Conservation (phyloP, 495 filamentous ascomycete species). For the Neurospora intermedia region DNA sequence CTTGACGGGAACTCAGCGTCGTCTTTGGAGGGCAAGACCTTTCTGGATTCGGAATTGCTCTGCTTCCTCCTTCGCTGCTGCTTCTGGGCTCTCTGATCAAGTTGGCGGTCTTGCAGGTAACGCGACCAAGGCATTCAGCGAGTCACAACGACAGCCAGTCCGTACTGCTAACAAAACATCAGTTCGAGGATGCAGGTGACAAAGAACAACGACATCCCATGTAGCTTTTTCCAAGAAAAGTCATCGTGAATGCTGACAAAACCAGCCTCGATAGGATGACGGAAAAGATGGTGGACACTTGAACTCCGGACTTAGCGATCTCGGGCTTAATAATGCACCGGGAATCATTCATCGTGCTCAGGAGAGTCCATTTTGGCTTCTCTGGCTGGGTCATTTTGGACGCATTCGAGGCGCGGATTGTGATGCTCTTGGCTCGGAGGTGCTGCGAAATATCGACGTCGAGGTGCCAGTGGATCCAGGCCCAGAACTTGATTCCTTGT, state of each 20-base stretch:
- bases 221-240: slow-evolving; percentile 3
- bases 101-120: slow-evolving; percentile 26
- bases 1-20: slow-evolving; percentile 13
- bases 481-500: slow-evolving; percentile 9
- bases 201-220: background rate
- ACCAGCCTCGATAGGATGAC: slow-evolving; percentile 7
- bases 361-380: slow-evolving; percentile 2
- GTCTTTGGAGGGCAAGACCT: slow-evolving; percentile 3
- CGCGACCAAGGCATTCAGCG: slow-evolving; percentile 27
- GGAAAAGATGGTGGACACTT: background rate
- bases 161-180: background rate
- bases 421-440: slow-evolving; percentile 1
- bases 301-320: background rate
- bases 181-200: background rate
- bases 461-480: slow-evolving; percentile 9
- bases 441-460: slow-evolving; percentile 6
- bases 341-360: slow-evolving; percentile 12
- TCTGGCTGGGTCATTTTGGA: slow-evolving; percentile 6
- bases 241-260: slow-evolving; percentile 7
- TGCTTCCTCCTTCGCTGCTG: slow-evolving; percentile 12
- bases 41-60: background rate
- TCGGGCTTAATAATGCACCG: slow-evolving; percentile 9
- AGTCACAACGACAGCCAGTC: background rate
- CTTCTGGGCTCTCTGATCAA: slow-evolving; percentile 24
- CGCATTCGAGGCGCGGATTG: slow-evolving; percentile 2